These are phyloP conservation scores for Amylostereum chailletii DNA, from an alignment of 1,284 basidiomycete genomes.

Conservation along the genomic window DNA sequence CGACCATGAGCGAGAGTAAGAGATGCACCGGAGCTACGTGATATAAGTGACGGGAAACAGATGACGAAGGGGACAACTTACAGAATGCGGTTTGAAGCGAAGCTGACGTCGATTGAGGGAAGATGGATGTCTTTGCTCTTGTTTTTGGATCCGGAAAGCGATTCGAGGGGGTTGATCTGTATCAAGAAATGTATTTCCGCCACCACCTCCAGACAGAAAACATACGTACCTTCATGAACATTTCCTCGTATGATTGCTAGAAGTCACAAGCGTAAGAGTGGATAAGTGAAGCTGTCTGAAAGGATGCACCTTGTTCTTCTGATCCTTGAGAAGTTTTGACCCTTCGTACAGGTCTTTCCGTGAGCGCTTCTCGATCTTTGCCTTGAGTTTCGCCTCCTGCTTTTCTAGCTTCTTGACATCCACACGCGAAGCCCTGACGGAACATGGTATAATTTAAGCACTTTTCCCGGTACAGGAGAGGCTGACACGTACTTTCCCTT, in stretches of 20 bases:
- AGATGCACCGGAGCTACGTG: conserved; percentile 64
- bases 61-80: conserved; percentile 30
- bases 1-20: conserved; percentile 86
- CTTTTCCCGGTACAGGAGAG: background rate
- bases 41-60: background rate
- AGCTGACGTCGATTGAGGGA: conserved; percentile 92
- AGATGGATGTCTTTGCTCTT: conserved; percentile 97
- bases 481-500: conserved; percentile 72
- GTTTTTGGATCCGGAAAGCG: conserved; percentile 72
- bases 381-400: conserved; percentile 93
- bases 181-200: background rate
- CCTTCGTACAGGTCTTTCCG: conserved; percentile 90
- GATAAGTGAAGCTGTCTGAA: background rate
- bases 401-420: conserved; percentile 98
- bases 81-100: conserved; percentile 90
- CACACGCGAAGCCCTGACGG: conserved; percentile 78
- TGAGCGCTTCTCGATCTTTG: conserved; percentile 94
- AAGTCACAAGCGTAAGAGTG: background rate
- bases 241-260: conserved; percentile 93
- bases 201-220: background rate
- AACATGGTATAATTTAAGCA: conserved; percentile 4
- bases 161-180: conserved; percentile 93
- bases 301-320: conserved; percentile 71
- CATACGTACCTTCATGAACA: conserved; percentile 82
- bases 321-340: conserved; percentile 89